Conservation (phyloP, 2,329 filamentous ascomycete species). For the Thielaviopsis ethacetica region DNA sequence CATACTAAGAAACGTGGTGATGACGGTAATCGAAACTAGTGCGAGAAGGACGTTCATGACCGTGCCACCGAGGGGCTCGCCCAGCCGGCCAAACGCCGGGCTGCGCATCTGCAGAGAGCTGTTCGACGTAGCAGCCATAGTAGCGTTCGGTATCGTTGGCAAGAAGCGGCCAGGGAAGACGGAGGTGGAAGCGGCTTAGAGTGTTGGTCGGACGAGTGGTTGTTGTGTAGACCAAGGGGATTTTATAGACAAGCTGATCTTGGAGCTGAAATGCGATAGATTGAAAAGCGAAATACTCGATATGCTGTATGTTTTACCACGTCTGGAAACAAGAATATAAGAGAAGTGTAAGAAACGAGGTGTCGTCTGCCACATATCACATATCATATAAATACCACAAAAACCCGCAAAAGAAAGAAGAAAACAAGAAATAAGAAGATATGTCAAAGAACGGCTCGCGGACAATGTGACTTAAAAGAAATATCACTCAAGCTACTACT, state of each 20-base stretch:
- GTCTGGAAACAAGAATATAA: background rate
- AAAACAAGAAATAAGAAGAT: background rate
- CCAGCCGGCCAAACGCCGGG: background rate
- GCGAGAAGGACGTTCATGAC: constrained; percentile 22
- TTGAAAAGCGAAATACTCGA: too few relatives aligned
- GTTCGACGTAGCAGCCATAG: background rate
- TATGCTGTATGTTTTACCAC: too few relatives aligned
- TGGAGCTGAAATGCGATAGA: too few relatives aligned
- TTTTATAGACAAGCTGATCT: background rate
- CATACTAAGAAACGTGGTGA: constrained; percentile 24
- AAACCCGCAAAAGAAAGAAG: background rate
- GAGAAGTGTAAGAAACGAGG: background rate
- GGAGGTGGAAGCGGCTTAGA: background rate
- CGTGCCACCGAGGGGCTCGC: constrained; percentile 19
- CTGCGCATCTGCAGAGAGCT: background rate
- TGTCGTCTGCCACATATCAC: background rate
- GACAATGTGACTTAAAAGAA: background rate
- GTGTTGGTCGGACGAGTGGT: background rate
- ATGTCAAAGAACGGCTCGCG: background rate
- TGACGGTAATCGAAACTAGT: constrained; percentile 20
- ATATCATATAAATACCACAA: background rate
- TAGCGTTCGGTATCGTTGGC: too few relatives aligned
- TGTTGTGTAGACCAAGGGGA: background rate
- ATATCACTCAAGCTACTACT: background rate
- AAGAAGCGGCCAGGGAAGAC: background rate